Base-by-base conservation (phyloP, 768 basidiomycete genomes). In the Astraeus odoratus region DNA sequence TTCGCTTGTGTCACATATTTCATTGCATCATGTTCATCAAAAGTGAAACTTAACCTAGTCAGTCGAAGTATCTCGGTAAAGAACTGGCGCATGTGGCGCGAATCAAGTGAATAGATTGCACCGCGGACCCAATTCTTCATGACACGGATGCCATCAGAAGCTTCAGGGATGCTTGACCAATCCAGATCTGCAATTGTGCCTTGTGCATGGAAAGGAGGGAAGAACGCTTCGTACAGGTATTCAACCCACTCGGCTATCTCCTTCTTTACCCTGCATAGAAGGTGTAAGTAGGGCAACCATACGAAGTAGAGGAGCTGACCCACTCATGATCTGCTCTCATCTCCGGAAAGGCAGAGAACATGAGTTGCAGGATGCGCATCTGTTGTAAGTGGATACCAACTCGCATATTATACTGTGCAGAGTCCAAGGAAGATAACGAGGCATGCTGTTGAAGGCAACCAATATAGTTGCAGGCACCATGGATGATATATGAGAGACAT, bases 371-470 rank as follows among this genome's bases (percentile, higher is more conserved):
- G 13, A 80, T 74, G 38, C 67, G 51, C 2, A 81, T 70, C 39
- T 79, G 75, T 37, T 70, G 69, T 1, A 81, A 46, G 50, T 76
- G 70, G 23, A 75, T 55, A 4, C 68, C 58, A 6, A 78, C 56
- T 10, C 70, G 69, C 16, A 53, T 19, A 34, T 74, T 72, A 39
- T 71, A 79, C 52, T 61, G 65, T n/a, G 51, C 51, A 2, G 56
- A 26, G 26, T 54, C 58, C 39, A 63, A 46, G 16, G 62, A 51
- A 1, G 61, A 37, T 1, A 54, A 13, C 15, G 40, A 37, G 23
- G 65, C 42, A 44, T 78, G 77, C 10, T 67, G 60, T 30, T 64
- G 57, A 3, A 56, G 56, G 46, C 78, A 80, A 3, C 47, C 23
- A 0, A 1, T 3, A 5, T 52, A 48, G 18, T 57, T 48, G 51